Evolutionary conservation across 331 rosid genomes (phyloP).

Genomic region (Prunus yedoensis): DNA sequence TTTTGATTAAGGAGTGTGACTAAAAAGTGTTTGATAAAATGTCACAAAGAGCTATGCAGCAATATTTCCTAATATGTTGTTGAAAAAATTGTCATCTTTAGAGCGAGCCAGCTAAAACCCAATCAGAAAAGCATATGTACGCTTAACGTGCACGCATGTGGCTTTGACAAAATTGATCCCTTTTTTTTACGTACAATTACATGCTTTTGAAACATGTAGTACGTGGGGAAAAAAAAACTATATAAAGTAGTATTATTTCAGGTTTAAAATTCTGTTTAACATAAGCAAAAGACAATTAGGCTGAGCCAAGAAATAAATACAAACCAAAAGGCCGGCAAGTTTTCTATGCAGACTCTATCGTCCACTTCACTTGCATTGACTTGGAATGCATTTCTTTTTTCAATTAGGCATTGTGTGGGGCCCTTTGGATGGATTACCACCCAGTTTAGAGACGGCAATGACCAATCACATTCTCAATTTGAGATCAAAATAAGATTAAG

Average conservation of each 20-base stretch:
- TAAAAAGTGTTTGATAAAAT: not conserved
- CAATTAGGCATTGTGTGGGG: slow-evolving; percentile 25
- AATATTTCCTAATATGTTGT: not conserved
- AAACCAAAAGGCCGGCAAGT: slow-evolving; percentile 44
- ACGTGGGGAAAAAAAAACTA: not conserved
- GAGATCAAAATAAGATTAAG: not conserved
- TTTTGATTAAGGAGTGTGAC: not conserved
- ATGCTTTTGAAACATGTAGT: not conserved
- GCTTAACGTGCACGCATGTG: slow-evolving; percentile 11
- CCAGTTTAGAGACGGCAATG: slow-evolving; percentile 4
- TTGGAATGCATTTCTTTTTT: slow-evolving; percentile 30
- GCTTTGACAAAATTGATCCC: not conserved
- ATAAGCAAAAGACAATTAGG: slow-evolving; percentile 13
- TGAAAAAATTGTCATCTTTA: not conserved
- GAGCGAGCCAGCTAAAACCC: not conserved
- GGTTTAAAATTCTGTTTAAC: not conserved
- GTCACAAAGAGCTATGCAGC: not conserved
- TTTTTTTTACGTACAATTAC: not conserved
- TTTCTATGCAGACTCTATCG: slow-evolving; percentile 25
- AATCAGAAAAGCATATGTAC: not conserved
- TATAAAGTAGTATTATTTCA: not conserved
- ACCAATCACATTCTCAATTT: slow-evolving; percentile 6
- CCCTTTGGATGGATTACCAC: slow-evolving; percentile 7
- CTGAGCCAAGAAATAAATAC: slow-evolving; percentile 7
- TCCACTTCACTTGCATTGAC: slow-evolving; percentile 50